A percentile compares a stretch with the other conserved stretches of the same genome.
These are phyloP conservation scores for Epichloe coenophiala DNA, from an alignment of 2,329 filamentous ascomycete species.

Conservation along the genomic window DNA sequence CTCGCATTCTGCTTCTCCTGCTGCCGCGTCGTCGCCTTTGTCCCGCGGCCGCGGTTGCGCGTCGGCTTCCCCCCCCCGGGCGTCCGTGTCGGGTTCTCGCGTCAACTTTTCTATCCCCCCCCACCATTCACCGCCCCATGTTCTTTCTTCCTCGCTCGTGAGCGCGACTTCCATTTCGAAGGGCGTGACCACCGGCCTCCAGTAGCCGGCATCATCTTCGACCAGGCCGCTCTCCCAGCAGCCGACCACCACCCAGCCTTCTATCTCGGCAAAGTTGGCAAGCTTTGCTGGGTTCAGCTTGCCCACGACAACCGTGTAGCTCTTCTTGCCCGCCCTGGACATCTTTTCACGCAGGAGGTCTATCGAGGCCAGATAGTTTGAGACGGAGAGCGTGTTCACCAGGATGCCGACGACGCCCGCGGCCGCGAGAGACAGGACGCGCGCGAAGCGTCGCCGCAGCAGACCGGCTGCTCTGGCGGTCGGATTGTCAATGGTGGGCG, in stretches of 20 bases:
- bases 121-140: constrained; percentile 84
- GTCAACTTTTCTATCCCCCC: constrained; percentile 67
- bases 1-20: constrained; percentile 6
- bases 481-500: constrained; percentile 32
- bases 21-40: constrained; percentile 1
- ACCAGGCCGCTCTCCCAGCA: constrained; percentile 96
- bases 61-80: constrained; percentile 11
- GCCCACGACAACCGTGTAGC: constrained; percentile 90
- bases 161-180: constrained; percentile 79
- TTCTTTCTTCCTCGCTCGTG: constrained; percentile 56
- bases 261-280: constrained; percentile 90
- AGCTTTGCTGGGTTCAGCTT: constrained; percentile 93
- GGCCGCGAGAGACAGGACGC: constrained; percentile 67
- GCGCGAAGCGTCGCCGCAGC: constrained; percentile 77
- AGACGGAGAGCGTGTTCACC: constrained; percentile 87
- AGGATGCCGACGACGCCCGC: constrained; percentile 83
- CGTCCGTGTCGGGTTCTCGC: constrained; percentile 18
- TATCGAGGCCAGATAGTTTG: constrained; percentile 77
- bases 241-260: constrained; percentile 92
- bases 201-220: constrained; percentile 72
- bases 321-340: constrained; percentile 74
- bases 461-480: constrained; percentile 34
- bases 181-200: constrained; percentile 81
- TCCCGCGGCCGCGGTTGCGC: neutral
- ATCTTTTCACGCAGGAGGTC: constrained; percentile 61